Evolutionary conservation across 257 asterid genomes (phyloP).

Genomic region (Striga asiatica): DNA sequence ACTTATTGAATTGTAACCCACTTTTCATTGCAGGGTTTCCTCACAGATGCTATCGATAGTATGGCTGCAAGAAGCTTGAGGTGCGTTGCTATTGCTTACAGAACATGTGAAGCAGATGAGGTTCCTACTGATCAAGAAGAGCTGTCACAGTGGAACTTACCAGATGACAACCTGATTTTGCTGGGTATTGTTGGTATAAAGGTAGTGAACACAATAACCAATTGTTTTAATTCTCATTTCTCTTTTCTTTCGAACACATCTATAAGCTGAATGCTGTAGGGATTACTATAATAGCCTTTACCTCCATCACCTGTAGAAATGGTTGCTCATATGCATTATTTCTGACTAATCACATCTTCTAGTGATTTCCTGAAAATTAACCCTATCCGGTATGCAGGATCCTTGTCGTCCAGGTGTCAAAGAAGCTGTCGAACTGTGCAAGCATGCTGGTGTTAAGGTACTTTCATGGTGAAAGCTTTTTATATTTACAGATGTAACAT

Average conservation of each 20-base stretch:
- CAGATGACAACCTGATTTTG: slow-evolving; percentile 69
- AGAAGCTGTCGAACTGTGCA: slow-evolving; percentile 82
- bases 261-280: not conserved
- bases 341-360: not conserved
- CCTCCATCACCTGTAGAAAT: too few relatives aligned
- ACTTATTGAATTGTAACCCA: not conserved
- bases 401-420: slow-evolving; percentile 98
- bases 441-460: slow-evolving; percentile 90
- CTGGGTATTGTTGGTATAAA: slow-evolving; percentile 87
- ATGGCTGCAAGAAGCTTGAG: slow-evolving; percentile 91
- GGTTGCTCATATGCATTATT: too few relatives aligned
- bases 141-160: slow-evolving; percentile 61
- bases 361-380: not conserved
- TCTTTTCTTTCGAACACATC: not conserved
- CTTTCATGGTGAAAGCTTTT: too few relatives aligned
- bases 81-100: slow-evolving; percentile 88
- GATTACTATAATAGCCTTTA: too few relatives aligned
- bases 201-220: slow-evolving; percentile 27
- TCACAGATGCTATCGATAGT: slow-evolving; percentile 52
- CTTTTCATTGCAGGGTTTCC: slow-evolving; percentile 43
- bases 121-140: slow-evolving; percentile 71
- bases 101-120: slow-evolving; percentile 36
- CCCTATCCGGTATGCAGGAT: slow-evolving; percentile 42
- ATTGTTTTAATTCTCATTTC: not conserved
- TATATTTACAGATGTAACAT: too few relatives aligned